Conservation (phyloP, 768 basidiomycete genomes). For the Amanita polypyramis region DNA sequence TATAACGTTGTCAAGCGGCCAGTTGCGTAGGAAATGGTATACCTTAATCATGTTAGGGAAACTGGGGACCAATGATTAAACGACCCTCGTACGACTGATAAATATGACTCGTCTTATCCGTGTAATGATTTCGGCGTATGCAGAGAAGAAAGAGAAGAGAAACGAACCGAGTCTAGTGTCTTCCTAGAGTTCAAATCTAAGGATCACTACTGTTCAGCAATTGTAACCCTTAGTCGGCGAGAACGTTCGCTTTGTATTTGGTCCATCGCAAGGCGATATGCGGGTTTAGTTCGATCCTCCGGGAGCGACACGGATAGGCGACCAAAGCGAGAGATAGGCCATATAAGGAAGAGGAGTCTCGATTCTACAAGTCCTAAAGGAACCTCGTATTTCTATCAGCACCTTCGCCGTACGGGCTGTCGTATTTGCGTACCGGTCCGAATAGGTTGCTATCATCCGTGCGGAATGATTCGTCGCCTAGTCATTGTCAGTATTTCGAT, state of each 20-base stretch:
- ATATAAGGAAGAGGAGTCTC: constrained; percentile 36
- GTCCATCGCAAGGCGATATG: constrained; percentile 22
- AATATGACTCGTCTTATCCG: too few species aligned
- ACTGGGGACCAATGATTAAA: too few species aligned
- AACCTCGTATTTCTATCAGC: constrained; percentile 18
- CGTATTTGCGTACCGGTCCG: constrained; percentile 44
- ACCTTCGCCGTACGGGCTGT: background rate
- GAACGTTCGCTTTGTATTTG: constrained; percentile 28
- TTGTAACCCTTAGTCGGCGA: constrained; percentile 27
- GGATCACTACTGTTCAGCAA: constrained; percentile 7
- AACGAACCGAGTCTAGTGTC: too few species aligned
- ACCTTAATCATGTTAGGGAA: too few species aligned
- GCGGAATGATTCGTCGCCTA: constrained; percentile 58
- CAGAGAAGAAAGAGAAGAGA: too few species aligned
- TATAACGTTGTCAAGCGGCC: too few species aligned
- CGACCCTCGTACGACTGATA: too few species aligned
- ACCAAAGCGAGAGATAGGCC: constrained; percentile 42
- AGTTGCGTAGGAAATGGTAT: too few species aligned
- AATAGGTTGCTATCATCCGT: constrained; percentile 66
- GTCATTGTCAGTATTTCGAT: background rate
- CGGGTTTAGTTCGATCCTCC: constrained; percentile 12
- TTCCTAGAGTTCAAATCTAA: too few species aligned
- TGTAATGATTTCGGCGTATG: too few species aligned
- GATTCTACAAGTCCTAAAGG: constrained; percentile 41
- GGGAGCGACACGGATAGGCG: constrained; percentile 12